phyloP scores from a whole-genome alignment of 495 filamentous ascomycete genomes.

The Aspergillus nanangensis region DNA sequence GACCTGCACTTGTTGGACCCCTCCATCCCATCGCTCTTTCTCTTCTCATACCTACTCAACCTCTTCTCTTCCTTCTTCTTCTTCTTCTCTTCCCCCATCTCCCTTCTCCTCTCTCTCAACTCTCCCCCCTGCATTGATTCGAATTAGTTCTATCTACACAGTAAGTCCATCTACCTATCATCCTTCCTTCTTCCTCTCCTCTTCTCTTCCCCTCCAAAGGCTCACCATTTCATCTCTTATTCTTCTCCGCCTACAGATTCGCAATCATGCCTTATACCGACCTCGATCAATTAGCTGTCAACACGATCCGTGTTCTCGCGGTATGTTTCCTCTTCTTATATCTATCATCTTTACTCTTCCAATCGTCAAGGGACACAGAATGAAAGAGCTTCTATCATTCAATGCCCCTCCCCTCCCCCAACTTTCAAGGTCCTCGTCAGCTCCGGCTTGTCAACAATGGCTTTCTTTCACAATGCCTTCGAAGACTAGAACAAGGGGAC shows the following conservation, averaged over 20 bases:
- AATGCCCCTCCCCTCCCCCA: constrained; percentile 13
- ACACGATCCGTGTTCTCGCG: constrained; percentile 94
- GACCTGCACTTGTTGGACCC: constrained; percentile 2
- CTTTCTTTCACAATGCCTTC: too few species aligned
- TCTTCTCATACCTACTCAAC: constrained; percentile 14
- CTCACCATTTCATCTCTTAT: not conserved
- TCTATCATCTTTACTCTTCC: not conserved
- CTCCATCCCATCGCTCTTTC: constrained; percentile 21
- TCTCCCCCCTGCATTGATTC: constrained; percentile 3
- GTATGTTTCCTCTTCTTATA: constrained; percentile 45
- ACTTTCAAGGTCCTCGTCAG: too few species aligned
- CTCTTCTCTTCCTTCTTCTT: constrained; percentile 4
- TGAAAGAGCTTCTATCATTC: not conserved
- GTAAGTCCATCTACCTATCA: constrained; percentile 1
- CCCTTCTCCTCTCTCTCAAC: constrained; percentile 11
- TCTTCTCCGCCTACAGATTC: constrained; percentile 2
- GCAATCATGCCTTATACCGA: constrained; percentile 87
- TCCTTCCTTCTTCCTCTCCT: not conserved
- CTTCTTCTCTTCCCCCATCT: constrained; percentile 7
- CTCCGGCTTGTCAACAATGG: too few species aligned
- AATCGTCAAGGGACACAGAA: not conserved
- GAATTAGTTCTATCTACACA: not conserved
- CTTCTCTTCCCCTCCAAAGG: not conserved
- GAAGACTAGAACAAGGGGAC: too few species aligned
- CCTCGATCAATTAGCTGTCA: constrained; percentile 83